These are phyloP conservation scores for Syncephalis plumigaleata DNA, from an alignment of 371 early-diverging fungal species.

Conservation along the genomic window DNA sequence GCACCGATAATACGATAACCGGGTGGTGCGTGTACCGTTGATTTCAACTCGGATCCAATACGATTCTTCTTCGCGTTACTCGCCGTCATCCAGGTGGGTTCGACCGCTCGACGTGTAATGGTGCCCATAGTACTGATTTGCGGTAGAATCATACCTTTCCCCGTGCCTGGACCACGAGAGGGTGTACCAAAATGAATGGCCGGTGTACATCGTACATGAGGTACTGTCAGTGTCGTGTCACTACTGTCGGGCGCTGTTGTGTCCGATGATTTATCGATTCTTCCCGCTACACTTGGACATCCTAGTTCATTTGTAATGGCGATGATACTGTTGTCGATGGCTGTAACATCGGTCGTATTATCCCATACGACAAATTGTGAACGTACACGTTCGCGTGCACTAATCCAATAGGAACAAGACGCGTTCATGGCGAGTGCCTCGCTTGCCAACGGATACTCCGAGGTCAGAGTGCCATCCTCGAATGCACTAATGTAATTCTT, in stretches of 20 bases:
- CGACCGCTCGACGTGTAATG: constrained; percentile 87
- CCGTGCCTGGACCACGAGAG: constrained; percentile 8
- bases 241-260: constrained; percentile 2
- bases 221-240: not conserved
- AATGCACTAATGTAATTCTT: constrained; percentile 61
- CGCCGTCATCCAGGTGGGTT: constrained; percentile 92
- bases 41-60: constrained; percentile 90
- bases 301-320: not conserved
- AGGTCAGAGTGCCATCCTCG: constrained; percentile 61
- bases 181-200: constrained; percentile 21
- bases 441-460: constrained; percentile 48
- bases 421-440: constrained; percentile 65
- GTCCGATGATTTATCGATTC: too few species aligned
- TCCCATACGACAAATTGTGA: constrained; percentile 81
- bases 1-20: constrained; percentile 86
- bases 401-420: constrained; percentile 84
- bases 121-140: constrained; percentile 90
- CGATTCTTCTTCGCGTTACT: constrained; percentile 80
- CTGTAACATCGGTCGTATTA: constrained; percentile 9
- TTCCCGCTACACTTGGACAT: not conserved
- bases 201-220: not conserved
- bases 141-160: constrained; percentile 78
- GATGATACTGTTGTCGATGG: too few species aligned
- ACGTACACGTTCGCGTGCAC: constrained; percentile 63
- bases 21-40: constrained; percentile 63